Evolutionary conservation across 2,329 filamentous ascomycete genomes (phyloP), one percentile per base, ranked within the genome.

Genomic region (Sodiomyces alkalinus): DNA sequence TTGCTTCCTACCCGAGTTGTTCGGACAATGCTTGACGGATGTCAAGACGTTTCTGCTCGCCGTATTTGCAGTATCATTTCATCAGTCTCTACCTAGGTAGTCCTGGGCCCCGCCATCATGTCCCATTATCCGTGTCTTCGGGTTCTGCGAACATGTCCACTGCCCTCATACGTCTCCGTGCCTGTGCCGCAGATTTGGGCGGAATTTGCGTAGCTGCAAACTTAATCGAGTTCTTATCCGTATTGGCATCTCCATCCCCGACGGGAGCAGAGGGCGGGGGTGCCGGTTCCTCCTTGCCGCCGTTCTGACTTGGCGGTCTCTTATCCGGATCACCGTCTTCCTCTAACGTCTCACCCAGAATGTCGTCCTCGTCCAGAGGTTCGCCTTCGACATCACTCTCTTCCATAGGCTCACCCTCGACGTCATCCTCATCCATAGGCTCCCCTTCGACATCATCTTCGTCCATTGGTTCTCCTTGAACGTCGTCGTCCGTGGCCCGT

Each of bases 121-220:
- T 39, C 22, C 38, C 42, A 17, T 41, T 46, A n/a, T 58, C 54
- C 17, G 50, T 56, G 22, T 51, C 65, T 39, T 80, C 80, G 4
- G 76, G 80, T 48, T 80, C 78, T 8, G 78, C 80, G 67, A 90
- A 92, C 80, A 90, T 86, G 46, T 90, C 81, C 40, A 80, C 79
- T 4, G 81, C 80, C 40, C 74, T 73, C 51, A 81, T 77, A 36
- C 78, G 66, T 45, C 68, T 77, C 41, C 68, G 60, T 38, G 59
- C 44, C 32, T 49, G 52, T 26, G 41, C 42, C 31, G 36, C 33
- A 21, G 37, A 38, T 21, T 41, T 42, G 10, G 42, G 31, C 21
- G 39, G 28, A 39, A 43, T 31, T 27, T 44, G 39, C 33, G 46
- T 37, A 15, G n/a, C n/a, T n/a, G n/a, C n/a, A n/a, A n/a, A n/a